Conservation (phyloP, 176 grass and related monocot genomes). For the Chrysopogon serrulatus region DNA sequence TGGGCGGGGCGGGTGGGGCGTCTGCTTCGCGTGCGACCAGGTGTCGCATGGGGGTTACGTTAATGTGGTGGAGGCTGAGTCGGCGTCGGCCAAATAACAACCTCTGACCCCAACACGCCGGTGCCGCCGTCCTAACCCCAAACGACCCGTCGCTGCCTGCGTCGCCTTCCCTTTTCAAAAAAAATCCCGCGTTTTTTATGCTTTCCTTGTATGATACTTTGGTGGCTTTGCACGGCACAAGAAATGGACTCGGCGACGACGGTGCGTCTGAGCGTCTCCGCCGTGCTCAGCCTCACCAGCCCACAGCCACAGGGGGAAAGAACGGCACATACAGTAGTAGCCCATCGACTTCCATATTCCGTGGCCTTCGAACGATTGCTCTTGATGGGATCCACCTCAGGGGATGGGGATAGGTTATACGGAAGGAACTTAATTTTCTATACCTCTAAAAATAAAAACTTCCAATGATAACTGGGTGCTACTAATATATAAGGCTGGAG, state of each 20-base stretch:
- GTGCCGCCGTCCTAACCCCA: background rate
- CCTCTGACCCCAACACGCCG: background rate
- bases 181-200: background rate
- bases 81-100: conserved; percentile 9
- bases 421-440: background rate
- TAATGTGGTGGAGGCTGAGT: conserved; percentile 15
- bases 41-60: background rate
- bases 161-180: background rate
- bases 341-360: background rate
- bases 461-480: background rate
- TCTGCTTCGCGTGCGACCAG: conserved; percentile 28
- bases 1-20: background rate
- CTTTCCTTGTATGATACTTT: background rate
- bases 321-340: background rate
- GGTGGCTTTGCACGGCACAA: background rate
- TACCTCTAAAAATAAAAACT: background rate
- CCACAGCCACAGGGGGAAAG: too few relatives aligned
- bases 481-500: background rate
- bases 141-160: background rate
- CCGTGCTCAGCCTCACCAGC: background rate
- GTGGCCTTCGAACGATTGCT: background rate
- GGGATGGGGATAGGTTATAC: background rate
- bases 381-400: conserved; percentile 3
- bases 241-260: background rate
- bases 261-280: background rate